Evolutionary conservation across 257 asterid genomes (phyloP).

Genomic region (Fraxinus anomala): DNA sequence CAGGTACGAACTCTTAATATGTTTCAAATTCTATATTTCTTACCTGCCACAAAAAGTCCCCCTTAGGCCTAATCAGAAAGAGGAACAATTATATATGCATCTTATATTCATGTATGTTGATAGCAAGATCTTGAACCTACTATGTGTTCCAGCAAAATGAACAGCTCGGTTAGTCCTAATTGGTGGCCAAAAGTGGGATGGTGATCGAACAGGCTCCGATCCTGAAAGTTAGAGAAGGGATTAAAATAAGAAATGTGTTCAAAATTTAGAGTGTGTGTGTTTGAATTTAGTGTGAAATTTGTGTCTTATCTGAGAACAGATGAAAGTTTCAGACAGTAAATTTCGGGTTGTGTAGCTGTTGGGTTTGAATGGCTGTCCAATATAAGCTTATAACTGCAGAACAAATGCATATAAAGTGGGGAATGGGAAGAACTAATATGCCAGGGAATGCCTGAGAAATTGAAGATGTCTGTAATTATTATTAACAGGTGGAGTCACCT

Average conservation of each 20-base stretch:
- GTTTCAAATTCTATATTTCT: neutral
- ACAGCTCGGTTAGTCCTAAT: neutral
- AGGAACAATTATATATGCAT: neutral
- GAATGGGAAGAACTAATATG: neutral
- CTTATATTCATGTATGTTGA: neutral
- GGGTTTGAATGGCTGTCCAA: neutral
- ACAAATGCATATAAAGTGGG: neutral
- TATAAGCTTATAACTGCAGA: neutral
- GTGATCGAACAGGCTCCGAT: no score
- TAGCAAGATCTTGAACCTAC: neutral
- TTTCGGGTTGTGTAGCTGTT: no score
- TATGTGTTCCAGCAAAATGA: neutral
- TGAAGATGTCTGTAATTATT: neutral
- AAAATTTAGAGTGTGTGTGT: no score
- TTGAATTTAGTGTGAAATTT: no score
- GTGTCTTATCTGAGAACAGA: no score
- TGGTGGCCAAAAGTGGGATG: no score
- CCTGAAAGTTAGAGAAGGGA: no score
- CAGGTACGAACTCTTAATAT: slow-evolving; percentile 42
- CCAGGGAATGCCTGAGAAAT: neutral
- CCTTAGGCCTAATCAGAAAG: neutral
- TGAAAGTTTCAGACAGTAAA: no score
- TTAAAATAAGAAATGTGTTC: no score
- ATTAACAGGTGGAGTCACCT: slow-evolving; percentile 77
- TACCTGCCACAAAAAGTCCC: neutral